These are phyloP conservation scores for Colletotrichum shisoi DNA, from an alignment of 2,329 filamentous ascomycete species.

Conservation along the genomic window DNA sequence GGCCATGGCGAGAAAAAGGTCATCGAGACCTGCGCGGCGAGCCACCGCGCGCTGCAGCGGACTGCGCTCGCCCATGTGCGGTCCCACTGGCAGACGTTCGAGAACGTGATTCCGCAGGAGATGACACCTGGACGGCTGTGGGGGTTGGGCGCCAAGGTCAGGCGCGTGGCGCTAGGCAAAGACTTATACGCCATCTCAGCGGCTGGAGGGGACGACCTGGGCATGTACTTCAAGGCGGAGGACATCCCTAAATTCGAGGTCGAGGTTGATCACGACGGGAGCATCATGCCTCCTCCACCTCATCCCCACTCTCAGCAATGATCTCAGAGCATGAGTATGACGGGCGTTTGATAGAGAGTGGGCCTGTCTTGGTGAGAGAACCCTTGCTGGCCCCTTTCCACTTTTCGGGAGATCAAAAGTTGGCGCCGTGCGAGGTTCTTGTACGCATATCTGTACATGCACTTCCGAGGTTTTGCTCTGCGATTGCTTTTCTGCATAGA, in stretches of 20 bases:
- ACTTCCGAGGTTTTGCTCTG: background rate
- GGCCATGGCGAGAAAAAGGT: conserved; percentile 46
- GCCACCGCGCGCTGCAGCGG: conserved; percentile 26
- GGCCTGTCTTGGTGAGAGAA: background rate
- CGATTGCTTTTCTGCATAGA: background rate
- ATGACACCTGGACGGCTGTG: conserved; percentile 34
- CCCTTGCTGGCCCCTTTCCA: background rate
- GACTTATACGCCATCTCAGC: conserved; percentile 37
- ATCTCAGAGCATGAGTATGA: background rate
- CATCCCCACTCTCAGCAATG: conserved; percentile 21
- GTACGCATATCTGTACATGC: background rate
- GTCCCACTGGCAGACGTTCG: conserved; percentile 33
- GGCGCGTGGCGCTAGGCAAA: conserved; percentile 32
- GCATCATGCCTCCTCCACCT: conserved; percentile 22
- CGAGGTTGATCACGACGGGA: conserved; percentile 32
- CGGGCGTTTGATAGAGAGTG: background rate
- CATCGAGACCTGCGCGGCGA: conserved; percentile 42
- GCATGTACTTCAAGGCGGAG: conserved; percentile 36
- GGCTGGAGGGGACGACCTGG: conserved; percentile 25
- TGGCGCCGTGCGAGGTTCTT: background rate
- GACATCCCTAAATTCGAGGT: conserved; percentile 36
- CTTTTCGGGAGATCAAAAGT: background rate
- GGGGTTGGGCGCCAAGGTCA: conserved; percentile 33
- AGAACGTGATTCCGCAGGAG: conserved; percentile 32
- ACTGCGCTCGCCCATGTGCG: conserved; percentile 40